These are phyloP conservation scores for Globisporangium emineosum DNA, from an alignment of 352 stramenopile species.

Conservation along the genomic window DNA sequence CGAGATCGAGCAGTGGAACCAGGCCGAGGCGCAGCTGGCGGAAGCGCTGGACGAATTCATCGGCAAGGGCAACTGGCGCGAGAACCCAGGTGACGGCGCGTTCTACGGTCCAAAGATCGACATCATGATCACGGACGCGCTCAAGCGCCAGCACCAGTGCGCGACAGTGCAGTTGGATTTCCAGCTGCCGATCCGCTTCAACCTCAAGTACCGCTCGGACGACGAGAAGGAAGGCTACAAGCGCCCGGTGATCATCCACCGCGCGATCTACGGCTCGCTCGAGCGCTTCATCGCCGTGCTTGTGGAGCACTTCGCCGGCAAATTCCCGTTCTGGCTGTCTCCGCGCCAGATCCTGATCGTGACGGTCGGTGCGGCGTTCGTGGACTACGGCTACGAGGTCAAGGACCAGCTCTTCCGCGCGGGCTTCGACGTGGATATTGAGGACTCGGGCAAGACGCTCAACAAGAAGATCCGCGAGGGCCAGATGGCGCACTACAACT, in stretches of 20 bases:
- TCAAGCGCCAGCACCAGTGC: slow-evolving; percentile 96
- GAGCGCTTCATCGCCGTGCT: slow-evolving; percentile 99
- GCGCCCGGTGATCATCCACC: slow-evolving; percentile 97
- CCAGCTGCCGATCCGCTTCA: slow-evolving; percentile 98
- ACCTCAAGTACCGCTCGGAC: slow-evolving; percentile 90
- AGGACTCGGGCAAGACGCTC: slow-evolving; percentile 76
- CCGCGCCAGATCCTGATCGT: slow-evolving; percentile 77
- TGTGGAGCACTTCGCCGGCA: slow-evolving; percentile 95
- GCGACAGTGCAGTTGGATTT: slow-evolving; percentile 98
- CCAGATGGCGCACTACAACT: slow-evolving; percentile 82
- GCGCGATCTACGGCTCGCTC: slow-evolving; percentile 95
- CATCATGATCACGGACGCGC: slow-evolving; percentile 96
- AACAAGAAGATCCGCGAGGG: slow-evolving; percentile 83
- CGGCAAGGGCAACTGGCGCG: slow-evolving; percentile 45
- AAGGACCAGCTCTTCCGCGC: slow-evolving; percentile 89
- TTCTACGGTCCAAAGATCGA: slow-evolving; percentile 99
- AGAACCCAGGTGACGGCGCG: slow-evolving; percentile 94
- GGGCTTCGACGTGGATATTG: slow-evolving; percentile 80
- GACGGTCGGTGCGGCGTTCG: slow-evolving; percentile 90
- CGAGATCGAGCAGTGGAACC: slow-evolving; percentile 91
- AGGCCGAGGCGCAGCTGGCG: slow-evolving; percentile 78
- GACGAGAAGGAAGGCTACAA: slow-evolving; percentile 81
- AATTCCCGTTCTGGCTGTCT: slow-evolving; percentile 96
- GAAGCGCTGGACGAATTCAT: slow-evolving; percentile 62
- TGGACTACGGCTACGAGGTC: slow-evolving; percentile 94